Percentiles rank a stretch among this genome's conserved stretches.
phyloP scores from a whole-genome alignment of 2,329 filamentous ascomycete genomes.

The Arthrobotrys entomopaga region DNA sequence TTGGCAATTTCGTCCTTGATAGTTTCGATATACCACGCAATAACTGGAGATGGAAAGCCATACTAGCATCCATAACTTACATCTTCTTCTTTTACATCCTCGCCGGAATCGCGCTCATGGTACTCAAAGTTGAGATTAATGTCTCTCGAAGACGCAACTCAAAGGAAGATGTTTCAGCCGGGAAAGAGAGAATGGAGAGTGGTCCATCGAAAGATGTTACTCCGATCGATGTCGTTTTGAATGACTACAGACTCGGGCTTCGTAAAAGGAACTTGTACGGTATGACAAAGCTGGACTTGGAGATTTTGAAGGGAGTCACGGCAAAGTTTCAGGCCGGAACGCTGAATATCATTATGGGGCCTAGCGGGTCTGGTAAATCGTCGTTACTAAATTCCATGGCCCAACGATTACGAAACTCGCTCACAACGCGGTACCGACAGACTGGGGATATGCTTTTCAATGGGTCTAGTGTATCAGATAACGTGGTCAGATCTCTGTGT shows the following conservation, averaged over 20 bases:
- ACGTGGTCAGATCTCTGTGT: slow-evolving; percentile 76
- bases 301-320: slow-evolving; percentile 74
- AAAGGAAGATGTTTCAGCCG: slow-evolving; percentile 69
- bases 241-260: slow-evolving; percentile 72
- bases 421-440: slow-evolving; percentile 71
- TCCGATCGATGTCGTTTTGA: slow-evolving; percentile 73
- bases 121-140: slow-evolving; percentile 73
- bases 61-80: slow-evolving; percentile 72
- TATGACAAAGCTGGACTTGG: slow-evolving; percentile 62
- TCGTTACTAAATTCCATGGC: slow-evolving; percentile 76
- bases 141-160: slow-evolving; percentile 70
- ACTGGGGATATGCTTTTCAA: slow-evolving; percentile 76
- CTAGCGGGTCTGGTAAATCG: slow-evolving; percentile 66
- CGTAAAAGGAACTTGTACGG: slow-evolving; percentile 70
- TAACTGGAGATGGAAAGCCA: slow-evolving; percentile 73
- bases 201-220: slow-evolving; percentile 66
- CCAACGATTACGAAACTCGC: slow-evolving; percentile 71
- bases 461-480: slow-evolving; percentile 72
- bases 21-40: slow-evolving; percentile 74
- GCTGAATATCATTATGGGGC: slow-evolving; percentile 82
- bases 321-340: slow-evolving; percentile 74
- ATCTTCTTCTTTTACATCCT: slow-evolving; percentile 71
- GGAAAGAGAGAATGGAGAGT: slow-evolving; percentile 75
- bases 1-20: slow-evolving; percentile 74
- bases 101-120: slow-evolving; percentile 72